Evolutionary conservation across 2,329 filamentous ascomycete species (phyloP), one percentile per base, ranked within the genome.

Genomic region (Leptographium wingfieldii): DNA sequence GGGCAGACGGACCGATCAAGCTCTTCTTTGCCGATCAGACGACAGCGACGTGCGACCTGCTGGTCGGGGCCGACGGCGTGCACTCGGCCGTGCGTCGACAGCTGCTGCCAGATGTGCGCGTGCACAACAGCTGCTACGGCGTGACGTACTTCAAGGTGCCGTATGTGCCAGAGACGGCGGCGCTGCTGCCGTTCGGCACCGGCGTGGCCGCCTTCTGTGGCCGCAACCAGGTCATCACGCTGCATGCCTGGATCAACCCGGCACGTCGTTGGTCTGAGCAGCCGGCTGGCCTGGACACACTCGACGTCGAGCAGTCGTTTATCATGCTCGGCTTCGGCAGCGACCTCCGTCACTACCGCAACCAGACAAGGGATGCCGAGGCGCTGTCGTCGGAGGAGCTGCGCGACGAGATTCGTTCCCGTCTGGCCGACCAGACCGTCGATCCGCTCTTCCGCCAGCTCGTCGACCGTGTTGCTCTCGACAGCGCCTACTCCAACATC

Each of bases 31-130:
- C 4, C 16, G 52, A 54, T 38, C 29, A 55, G 25, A 55, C 27
- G 27, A 52, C 22, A 14, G 52, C 22, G 22, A 25, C 38, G 19
- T 59, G 53, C 49, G 58, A 59, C 52, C 52, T 59, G 22, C 58
- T 59, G 25, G 43, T 59, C n/a, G 58, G 58, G 1, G 58, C 58
- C 38, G 58, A 59, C 43, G 58, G 58, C 38, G 58, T 53, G 52
- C 52, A 59, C 52, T 59, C 58, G 35, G 31, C 58, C 11, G 58
- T 59, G 25, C 58, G 58, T 3, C 10, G 11, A 6, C 52, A 54
- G 52, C 52, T 54, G 27, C 22, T 54, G 27, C 52, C 52, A 33
- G 22, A 11, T 12, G 27, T 33, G 25, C 52, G 27, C 25, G 52
- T 54, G 22, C 52, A 31, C 11, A 11, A 54, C 25, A 54, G 52